Conservation (phyloP, 345 rosid species). For the Noccaea bulbosa region DNA sequence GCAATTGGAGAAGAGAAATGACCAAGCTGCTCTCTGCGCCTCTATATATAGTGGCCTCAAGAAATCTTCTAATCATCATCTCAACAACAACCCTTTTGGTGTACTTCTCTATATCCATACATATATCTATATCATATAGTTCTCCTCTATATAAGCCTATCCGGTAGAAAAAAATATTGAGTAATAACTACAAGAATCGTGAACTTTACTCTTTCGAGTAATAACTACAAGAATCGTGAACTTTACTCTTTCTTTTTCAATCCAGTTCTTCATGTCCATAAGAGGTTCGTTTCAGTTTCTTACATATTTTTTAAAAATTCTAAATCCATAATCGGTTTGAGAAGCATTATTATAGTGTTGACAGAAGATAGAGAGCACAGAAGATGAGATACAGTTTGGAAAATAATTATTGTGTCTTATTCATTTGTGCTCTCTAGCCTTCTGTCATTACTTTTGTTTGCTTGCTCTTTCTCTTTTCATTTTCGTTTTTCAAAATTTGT, state of each 20-base stretch:
- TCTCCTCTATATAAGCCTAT: neutral
- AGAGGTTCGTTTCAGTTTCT: constrained; percentile 7
- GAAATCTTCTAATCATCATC: constrained; percentile 25
- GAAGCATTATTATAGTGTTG: constrained; percentile 46
- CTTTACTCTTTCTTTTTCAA: too few species aligned
- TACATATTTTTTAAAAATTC: neutral
- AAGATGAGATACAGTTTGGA: constrained; percentile 47
- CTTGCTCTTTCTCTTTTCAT: neutral
- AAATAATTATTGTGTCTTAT: constrained; percentile 48
- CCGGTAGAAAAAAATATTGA: neutral
- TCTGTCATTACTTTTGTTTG: constrained; percentile 62
- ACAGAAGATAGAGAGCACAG: constrained; percentile 97
- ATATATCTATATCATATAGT: neutral
- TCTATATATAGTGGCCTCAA: constrained; percentile 42
- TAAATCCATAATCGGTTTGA: neutral
- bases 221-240: too few species aligned
- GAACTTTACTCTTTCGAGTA: too few species aligned
- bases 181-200: too few species aligned
- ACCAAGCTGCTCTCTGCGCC: neutral
- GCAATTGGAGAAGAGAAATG: neutral
- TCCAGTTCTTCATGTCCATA: neutral
- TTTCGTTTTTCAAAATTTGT: neutral
- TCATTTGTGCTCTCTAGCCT: constrained; percentile 85
- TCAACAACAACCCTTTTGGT: constrained; percentile 18
- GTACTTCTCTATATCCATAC: constrained; percentile 13